Conservation (phyloP, 78 protist genomes). For the Dictyostelium discoideum region dicty_2.7 NC_007091.3:1822501-1823000, state of each 20-base stretch:
- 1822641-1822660: background rate
- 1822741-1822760: background rate
- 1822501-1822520: background rate
- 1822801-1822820: no score
- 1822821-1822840: background rate
- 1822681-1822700: background rate
- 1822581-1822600: background rate
- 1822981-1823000: no score
- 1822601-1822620: background rate
- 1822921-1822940: background rate
- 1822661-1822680: conserved; percentile 11
- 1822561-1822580: background rate
- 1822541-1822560: background rate
- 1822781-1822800: background rate
- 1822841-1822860: background rate
- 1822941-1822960: background rate
- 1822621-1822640: background rate
- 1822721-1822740: background rate
- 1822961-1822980: background rate
- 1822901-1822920: background rate
- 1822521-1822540: no score
- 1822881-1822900: conserved; percentile 32
- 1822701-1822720: background rate
- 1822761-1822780: background rate
- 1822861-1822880: background rate